phyloP scores from a whole-genome alignment of 768 basidiomycete genomes.

The Hericium rajendrae region DNA sequence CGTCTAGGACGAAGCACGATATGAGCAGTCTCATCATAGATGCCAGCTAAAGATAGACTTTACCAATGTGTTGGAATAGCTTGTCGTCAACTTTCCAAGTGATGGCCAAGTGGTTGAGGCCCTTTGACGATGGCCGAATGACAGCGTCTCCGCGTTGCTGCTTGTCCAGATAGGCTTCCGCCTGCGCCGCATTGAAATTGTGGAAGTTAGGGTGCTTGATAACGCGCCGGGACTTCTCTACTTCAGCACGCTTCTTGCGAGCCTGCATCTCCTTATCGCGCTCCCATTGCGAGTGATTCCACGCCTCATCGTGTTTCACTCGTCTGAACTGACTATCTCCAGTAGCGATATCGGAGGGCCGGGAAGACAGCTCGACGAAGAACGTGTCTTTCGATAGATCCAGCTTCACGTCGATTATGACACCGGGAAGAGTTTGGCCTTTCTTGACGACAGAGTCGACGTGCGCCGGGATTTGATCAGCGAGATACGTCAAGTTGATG shows the following conservation, averaged over 20 bases:
- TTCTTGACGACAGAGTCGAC: constrained; percentile 47
- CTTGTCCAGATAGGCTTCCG: constrained; percentile 81
- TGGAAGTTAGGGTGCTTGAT: constrained; percentile 99
- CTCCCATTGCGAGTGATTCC: constrained; percentile 56
- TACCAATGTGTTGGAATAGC: constrained; percentile 93
- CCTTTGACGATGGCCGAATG: constrained; percentile 93
- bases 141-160: constrained; percentile 95
- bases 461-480: constrained; percentile 33
- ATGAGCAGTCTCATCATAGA: neutral
- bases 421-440: constrained; percentile 72
- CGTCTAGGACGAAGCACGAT: constrained; percentile 34
- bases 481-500: constrained; percentile 51
- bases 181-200: constrained; percentile 83
- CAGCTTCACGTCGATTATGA: constrained; percentile 66
- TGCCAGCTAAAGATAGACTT: constrained; percentile 17
- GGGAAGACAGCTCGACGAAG: constrained; percentile 65
- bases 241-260: constrained; percentile 80
- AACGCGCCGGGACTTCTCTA: constrained; percentile 68
- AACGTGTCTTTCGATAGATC: constrained; percentile 53
- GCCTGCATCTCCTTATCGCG: constrained; percentile 64
- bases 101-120: constrained; percentile 85
- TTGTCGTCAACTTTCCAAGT: constrained; percentile 99
- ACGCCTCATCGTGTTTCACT: constrained; percentile 47
- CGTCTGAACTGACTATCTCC: constrained; percentile 58
- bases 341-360: constrained; percentile 45